Base-by-base conservation (phyloP, 2,329 filamentous ascomycete genomes). In the Penicillium brasilianum region DNA sequence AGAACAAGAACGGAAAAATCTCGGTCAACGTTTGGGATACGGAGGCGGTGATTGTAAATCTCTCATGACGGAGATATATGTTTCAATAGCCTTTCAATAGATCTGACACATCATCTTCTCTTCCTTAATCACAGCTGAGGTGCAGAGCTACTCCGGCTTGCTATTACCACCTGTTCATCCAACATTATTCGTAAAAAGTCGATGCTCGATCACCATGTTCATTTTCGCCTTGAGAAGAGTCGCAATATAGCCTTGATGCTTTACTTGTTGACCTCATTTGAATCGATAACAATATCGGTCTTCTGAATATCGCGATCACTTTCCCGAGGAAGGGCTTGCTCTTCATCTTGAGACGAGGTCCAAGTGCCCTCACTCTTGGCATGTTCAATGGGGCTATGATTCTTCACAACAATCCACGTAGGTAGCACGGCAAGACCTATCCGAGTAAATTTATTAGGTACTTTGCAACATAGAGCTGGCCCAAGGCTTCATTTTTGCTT, bases 401-500 rank as follows among this genome's bases (percentile, higher is more conserved):
- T 54, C 14, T 46, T 65, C 16, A 72, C 63, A 18, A 72, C 69
- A 4, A 73, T 39, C 71, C 69, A 73, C 8, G 71, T 74, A 16
- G 71, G 71, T 8, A 71, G 41, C 1, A 73, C 63, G 4, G 67
- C 66, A 11, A 74, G 46, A 11, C 67, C 71, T 73, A 10, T 3
- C 34, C 18, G 11, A 18, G 46, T 13, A 50, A 10, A 14, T 34
- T 50, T 1, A 14, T 50, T 14, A 44, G 30, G n/a, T n/a, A n/a
- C n/a, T n/a, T n/a, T n/a, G n/a, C n/a, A n/a, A n/a, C n/a, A n/a
- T n/a, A n/a, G n/a, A n/a, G n/a, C n/a, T n/a, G n/a, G n/a, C n/a
- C n/a, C n/a, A n/a, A n/a, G n/a, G n/a, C 7, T 10, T 25, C 7
- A 16, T 3, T 11, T 18, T 30, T 5, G 67, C 66, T 49, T 56